Evolutionary conservation across 2,329 filamentous ascomycete genomes (phyloP).

Genomic region (Coniochaeta prunicola): DNA sequence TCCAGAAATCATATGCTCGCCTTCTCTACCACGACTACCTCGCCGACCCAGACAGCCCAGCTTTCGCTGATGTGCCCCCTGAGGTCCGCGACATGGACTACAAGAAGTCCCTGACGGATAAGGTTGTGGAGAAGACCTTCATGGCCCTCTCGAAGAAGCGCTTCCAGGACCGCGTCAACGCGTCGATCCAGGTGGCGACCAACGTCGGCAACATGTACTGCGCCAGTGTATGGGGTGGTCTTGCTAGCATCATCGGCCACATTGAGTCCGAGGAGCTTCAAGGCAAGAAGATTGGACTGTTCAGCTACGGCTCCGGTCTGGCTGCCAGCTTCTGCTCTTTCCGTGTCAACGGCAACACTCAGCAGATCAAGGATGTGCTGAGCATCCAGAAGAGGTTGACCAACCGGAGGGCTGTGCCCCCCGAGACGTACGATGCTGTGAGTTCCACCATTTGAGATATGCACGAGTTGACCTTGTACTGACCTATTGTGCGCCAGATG

Average conservation of each 20-base stretch:
- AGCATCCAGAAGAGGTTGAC: slow-evolving; percentile 64
- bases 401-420: slow-evolving; percentile 57
- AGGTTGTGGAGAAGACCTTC: slow-evolving; percentile 80
- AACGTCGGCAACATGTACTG: slow-evolving; percentile 67
- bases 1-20: slow-evolving; percentile 77
- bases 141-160: slow-evolving; percentile 79
- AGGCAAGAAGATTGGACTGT: slow-evolving; percentile 67
- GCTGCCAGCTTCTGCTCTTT: slow-evolving; percentile 67
- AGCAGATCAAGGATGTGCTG: slow-evolving; percentile 58
- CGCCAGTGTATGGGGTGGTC: slow-evolving; percentile 67
- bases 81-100: slow-evolving; percentile 76
- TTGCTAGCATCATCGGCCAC: slow-evolving; percentile 62
- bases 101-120: slow-evolving; percentile 71
- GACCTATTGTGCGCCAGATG: slow-evolving; percentile 41
- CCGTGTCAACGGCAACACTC: slow-evolving; percentile 64
- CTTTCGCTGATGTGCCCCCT: slow-evolving; percentile 67
- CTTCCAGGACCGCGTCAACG: slow-evolving; percentile 70
- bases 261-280: slow-evolving; percentile 55
- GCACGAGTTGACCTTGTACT: not conserved
- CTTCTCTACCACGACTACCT: slow-evolving; percentile 84
- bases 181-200: slow-evolving; percentile 68
- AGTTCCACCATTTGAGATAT: slow-evolving; percentile 22
- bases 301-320: slow-evolving; percentile 74
- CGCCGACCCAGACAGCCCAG: slow-evolving; percentile 55
- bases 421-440: slow-evolving; percentile 68